Evolutionary conservation across 208 protist genomes (phyloP), one percentile per base, ranked within the genome.

Genomic region (Crithidia fasciculata): DNA sequence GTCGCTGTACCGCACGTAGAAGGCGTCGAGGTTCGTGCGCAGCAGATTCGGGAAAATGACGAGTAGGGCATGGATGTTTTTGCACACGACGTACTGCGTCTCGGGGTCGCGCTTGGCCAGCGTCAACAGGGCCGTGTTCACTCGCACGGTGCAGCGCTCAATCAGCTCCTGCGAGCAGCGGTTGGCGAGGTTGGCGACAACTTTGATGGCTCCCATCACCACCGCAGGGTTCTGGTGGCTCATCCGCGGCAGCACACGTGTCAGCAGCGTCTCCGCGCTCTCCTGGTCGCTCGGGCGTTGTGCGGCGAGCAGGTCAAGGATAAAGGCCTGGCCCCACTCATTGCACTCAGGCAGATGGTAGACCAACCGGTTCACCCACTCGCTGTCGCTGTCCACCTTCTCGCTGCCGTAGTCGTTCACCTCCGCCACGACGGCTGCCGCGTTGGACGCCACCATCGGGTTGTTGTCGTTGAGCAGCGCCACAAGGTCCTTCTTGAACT

Each of bases 1-100:
- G 77, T 99, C 99, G 67, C 99, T 99, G 93, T 99, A 99, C 76
- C 99, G 99, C 57, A 98, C 98, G 84, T 99, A 99, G 81, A 99
- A 99, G 19, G 99, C 89, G 69, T 98, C 93, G 19, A 96, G 83
- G 81, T 89, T 95, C 36, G 78, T 78, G 37, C 79, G 82, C 44
- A 99, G 86, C 37, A 99, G 85, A 67, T 87, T 89, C 16, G 98
- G 98, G 62, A 96, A 94, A 70, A 98, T 95, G 61, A 99, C 98
- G 2, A 99, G 83, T 65, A 99, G 94, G 4, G 99, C 89, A 80
- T 99, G 97, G 78, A 99, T 99, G 85, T 99, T 99, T 61, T 99
- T 93, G 45, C 99, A 95, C 39, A 99, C 96, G 7, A 99, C 94
- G 79, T 99, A 99, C 85, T 99, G 98, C 40, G 99, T 97, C 80